Percentiles rank a stretch among this genome's conserved stretches.
Evolutionary conservation across 2,329 filamentous ascomycete species (phyloP).

Genomic region (Talaromyces sp.): DNA sequence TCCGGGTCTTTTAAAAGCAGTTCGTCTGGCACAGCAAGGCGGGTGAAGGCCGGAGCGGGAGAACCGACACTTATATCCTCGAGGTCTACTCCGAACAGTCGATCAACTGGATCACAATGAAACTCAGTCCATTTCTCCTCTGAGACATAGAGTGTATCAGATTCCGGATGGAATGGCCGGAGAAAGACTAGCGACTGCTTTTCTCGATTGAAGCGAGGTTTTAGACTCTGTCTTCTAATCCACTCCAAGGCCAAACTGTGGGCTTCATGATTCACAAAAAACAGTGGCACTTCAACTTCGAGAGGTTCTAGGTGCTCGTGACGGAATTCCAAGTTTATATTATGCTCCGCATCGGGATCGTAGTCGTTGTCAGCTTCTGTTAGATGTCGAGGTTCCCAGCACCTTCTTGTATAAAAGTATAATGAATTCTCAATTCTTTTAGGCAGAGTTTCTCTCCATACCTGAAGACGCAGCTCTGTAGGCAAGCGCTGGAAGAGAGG

Average conservation of each 20-base stretch:
- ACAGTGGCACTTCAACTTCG: constrained; percentile 15
- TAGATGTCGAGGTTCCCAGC: constrained; percentile 13
- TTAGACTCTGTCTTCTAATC: constrained; percentile 12
- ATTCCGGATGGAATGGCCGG: constrained; percentile 1
- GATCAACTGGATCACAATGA: constrained; percentile 2
- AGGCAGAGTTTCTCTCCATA: constrained; percentile 11
- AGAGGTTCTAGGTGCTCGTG: constrained; percentile 9
- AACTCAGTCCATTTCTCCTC: constrained; percentile 1
- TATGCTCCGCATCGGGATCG: constrained; percentile 9
- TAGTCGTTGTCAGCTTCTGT: constrained; percentile 10
- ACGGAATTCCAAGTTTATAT: constrained; percentile 14
- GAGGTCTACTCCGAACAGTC: neutral
- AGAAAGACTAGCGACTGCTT: neutral
- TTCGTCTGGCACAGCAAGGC: constrained; percentile 3
- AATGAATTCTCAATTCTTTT: constrained; percentile 10
- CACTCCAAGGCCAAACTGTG: constrained; percentile 14
- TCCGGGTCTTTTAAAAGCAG: neutral
- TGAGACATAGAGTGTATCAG: constrained; percentile 2
- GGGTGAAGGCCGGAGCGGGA: neutral
- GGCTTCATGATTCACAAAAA: constrained; percentile 18
- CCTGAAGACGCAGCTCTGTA: constrained; percentile 11
- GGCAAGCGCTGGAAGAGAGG: constrained; percentile 9
- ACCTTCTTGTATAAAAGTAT: constrained; percentile 14
- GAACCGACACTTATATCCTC: neutral
- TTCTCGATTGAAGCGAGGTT: constrained; percentile 1